These are phyloP conservation scores for Chytriomyces sp. DNA, from an alignment of 192 early-diverging fungal species.

Conservation along the genomic window DNA sequence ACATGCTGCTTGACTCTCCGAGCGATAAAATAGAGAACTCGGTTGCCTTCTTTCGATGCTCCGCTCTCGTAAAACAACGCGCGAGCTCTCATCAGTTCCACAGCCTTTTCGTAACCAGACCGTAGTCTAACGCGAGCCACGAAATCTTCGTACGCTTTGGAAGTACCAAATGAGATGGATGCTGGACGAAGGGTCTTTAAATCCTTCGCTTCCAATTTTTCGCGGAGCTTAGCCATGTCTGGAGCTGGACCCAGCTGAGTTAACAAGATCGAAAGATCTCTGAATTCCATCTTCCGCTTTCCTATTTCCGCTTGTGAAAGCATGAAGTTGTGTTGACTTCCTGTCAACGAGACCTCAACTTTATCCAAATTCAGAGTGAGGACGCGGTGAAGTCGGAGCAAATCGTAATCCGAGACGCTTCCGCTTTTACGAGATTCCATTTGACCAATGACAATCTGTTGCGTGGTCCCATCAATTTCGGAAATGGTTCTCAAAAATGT, in stretches of 20 bases:
- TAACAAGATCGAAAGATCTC: constrained; percentile 80
- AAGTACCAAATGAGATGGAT: not conserved
- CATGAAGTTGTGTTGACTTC: not conserved
- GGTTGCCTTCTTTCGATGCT: constrained; percentile 67
- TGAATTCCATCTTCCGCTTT: constrained; percentile 68
- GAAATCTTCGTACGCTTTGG: constrained; percentile 20
- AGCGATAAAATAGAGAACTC: constrained; percentile 84
- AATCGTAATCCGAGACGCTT: constrained; percentile 36
- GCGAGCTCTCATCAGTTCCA: constrained; percentile 32
- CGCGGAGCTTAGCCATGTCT: constrained; percentile 50
- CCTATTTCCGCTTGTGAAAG: not conserved
- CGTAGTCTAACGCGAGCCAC: constrained; percentile 30
- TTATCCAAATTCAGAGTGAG: constrained; percentile 46
- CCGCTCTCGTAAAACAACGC: constrained; percentile 84
- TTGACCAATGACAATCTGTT: not conserved
- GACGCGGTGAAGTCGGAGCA: constrained; percentile 43
- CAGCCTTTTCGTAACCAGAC: constrained; percentile 8
- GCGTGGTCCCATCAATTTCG: not conserved
- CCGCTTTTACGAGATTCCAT: not conserved
- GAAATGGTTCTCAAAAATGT: constrained; percentile 81
- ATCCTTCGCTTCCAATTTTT: not conserved
- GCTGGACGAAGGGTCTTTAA: not conserved
- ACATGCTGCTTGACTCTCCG: constrained; percentile 73
- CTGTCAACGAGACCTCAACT: constrained; percentile 38
- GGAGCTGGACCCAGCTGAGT: constrained; percentile 87